Conservation (phyloP, 768 basidiomycete genomes). For the Auricularia auricula-judae region DNA sequence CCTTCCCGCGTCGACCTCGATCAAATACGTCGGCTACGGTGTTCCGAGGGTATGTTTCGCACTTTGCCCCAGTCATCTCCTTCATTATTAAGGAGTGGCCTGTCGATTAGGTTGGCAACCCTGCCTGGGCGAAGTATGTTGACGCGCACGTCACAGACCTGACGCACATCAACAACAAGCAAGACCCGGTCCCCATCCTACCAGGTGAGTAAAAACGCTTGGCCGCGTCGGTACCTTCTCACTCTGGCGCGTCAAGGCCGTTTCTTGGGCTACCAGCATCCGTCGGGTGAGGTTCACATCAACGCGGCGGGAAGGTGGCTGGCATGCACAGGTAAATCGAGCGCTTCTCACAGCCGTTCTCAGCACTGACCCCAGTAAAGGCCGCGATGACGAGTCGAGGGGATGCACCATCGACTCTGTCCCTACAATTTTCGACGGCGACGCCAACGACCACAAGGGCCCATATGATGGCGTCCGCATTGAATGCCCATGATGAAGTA, state of each 20-base stretch:
- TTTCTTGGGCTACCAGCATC: slow-evolving; percentile 26
- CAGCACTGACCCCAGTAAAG: slow-evolving; percentile 1
- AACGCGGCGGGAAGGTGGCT: slow-evolving; percentile 19
- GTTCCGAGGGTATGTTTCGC: slow-evolving; percentile 22
- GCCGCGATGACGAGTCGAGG: slow-evolving; percentile 13
- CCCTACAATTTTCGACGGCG: slow-evolving; percentile 11
- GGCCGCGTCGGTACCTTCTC: too few species aligned
- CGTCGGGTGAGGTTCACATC: slow-evolving; percentile 38
- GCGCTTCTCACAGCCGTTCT: neutral
- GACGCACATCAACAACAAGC: slow-evolving; percentile 6
- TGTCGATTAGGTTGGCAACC: slow-evolving; percentile 13
- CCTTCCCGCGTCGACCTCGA: slow-evolving; percentile 20
- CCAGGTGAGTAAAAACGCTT: neutral
- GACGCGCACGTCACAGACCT: slow-evolving; percentile 4
- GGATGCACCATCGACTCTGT: slow-evolving; percentile 16
- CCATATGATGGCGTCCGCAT: slow-evolving; percentile 16
- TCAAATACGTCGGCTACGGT: slow-evolving; percentile 24
- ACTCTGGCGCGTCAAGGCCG: slow-evolving; percentile 7
- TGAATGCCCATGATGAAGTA: neutral
- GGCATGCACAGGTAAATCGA: slow-evolving; percentile 12
- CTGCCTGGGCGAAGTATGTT: neutral
- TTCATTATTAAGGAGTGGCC: slow-evolving; percentile 30
- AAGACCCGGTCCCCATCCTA: neutral
- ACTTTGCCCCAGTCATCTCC: too few species aligned
- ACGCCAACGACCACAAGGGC: slow-evolving; percentile 15